Base-by-base conservation (phyloP, 805 yeast species). In the Grigorovia transvaalensis region DNA sequence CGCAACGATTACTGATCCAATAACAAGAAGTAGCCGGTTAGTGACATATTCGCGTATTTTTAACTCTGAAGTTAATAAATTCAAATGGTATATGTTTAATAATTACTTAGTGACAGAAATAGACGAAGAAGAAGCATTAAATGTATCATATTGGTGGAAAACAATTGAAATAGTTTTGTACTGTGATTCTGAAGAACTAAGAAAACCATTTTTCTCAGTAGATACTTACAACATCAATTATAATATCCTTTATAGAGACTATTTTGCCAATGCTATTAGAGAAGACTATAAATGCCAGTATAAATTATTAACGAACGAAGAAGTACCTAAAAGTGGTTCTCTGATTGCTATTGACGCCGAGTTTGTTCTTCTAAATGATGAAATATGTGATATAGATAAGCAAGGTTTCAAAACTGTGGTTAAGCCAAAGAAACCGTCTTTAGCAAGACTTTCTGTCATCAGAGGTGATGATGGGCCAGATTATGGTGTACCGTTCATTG, bases 321-420 rank as follows among this genome's bases (percentile, higher is more conserved):
- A 85, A 59, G 86, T 88, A 0, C 96, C 96, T 0, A 62, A 62
- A 19, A 76, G 82, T 0, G 96, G 96, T 0, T 73, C 87, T 1
- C 65, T 89, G 43, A 82, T 91, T 18, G 99, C 98, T 0, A 84
- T 93, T 52, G 99, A 93, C 72, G 97, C 99, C 0, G 99, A 93
- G 67, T 93, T 95, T 74, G 98, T 93, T 2, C 78, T 82, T 33
- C 65, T 90, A 35, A 79, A 81, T 48, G 85, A 85, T 4, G 97
- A 89, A 57, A 80, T 84, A 55, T 77, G 80, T 45, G 97, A 90
- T 61, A 78, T 91, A 47, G 79, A 80, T 50, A 80, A 83, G 50
- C 80, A 80, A 55, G 97, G 98, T 0, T 61, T 75, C 5, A 82
- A 82, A 56, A 76, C 79, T 6, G 67, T 91, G 40, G 75, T 89